Conservation (phyloP, 2,329 filamentous ascomycete genomes). For the Trichoderma simmonsii region DNA sequence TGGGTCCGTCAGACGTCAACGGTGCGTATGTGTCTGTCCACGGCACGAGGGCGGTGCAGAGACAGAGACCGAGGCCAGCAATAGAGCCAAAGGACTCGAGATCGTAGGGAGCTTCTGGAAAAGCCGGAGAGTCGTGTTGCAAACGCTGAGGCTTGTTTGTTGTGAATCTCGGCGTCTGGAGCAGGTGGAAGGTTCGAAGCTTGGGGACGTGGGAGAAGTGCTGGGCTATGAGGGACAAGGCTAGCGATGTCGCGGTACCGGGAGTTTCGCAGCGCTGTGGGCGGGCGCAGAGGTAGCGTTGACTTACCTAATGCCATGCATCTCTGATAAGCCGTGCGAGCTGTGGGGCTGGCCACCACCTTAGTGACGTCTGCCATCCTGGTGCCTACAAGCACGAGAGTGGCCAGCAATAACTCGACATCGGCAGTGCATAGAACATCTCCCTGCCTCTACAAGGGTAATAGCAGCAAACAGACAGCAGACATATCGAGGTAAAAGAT, state of each 20-base stretch:
- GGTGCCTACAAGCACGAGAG: constrained; percentile 19
- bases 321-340: not conserved
- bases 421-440: not conserved
- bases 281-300: constrained; percentile 25
- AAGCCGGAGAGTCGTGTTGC: not conserved
- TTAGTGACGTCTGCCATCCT: constrained; percentile 26
- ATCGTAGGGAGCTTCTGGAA: constrained; percentile 3
- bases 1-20: constrained; percentile 1
- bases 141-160: constrained; percentile 17
- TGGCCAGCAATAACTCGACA: not conserved
- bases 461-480: not conserved
- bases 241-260: constrained; percentile 24
- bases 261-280: not conserved
- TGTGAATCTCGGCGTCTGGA: constrained; percentile 22
- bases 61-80: not conserved
- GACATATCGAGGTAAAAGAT: not conserved
- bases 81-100: not conserved
- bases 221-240: constrained; percentile 14
- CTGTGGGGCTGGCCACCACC: constrained; percentile 16
- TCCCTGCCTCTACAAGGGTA: too few species aligned
- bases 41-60: not conserved
- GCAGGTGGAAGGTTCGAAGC: constrained; percentile 34
- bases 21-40: not conserved
- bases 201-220: constrained; percentile 25
- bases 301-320: constrained; percentile 1